A percentile compares a stretch with the other conserved stretches of the same genome.
phyloP scores from a whole-genome alignment of 2,329 filamentous ascomycete genomes.

The Fonsecaea erecta region DNA sequence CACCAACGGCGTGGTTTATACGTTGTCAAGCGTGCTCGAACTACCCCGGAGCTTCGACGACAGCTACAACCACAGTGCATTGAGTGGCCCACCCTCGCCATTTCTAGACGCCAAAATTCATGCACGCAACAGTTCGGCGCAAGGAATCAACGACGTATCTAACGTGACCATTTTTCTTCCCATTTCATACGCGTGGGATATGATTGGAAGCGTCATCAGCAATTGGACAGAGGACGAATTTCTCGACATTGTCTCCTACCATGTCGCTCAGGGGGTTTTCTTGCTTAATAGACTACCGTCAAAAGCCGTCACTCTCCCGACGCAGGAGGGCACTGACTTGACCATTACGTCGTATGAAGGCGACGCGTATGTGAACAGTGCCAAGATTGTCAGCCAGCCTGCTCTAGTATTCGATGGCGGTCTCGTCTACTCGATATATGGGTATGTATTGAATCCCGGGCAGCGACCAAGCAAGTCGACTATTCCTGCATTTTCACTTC shows the following conservation, averaged over 20 bases:
- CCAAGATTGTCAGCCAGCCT: constrained; percentile 5
- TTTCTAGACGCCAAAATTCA: not conserved
- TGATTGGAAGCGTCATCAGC: not conserved
- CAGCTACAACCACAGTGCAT: not conserved
- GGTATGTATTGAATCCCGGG: not conserved
- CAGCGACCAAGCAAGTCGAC: no score
- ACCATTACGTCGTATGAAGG: constrained; percentile 1
- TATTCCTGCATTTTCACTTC: no score
- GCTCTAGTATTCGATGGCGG: constrained; percentile 13
- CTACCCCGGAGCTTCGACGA: constrained; percentile 2
- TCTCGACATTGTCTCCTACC: not conserved
- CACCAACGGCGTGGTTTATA: constrained; percentile 7
- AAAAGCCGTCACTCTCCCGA: not conserved
- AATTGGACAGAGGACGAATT: not conserved
- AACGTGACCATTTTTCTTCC: constrained; percentile 6
- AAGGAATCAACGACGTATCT: not conserved
- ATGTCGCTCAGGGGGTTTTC: not conserved
- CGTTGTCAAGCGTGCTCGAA: not conserved
- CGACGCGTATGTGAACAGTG: constrained; percentile 15
- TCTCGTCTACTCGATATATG: constrained; percentile 17
- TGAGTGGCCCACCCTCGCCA: not conserved
- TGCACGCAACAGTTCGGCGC: no score
- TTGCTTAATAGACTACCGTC: not conserved
- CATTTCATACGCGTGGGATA: not conserved
- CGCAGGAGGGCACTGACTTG: constrained; percentile 12